Conservation (phyloP, 441 rosid genomes). For the Arabidopsis lyrata region DNA sequence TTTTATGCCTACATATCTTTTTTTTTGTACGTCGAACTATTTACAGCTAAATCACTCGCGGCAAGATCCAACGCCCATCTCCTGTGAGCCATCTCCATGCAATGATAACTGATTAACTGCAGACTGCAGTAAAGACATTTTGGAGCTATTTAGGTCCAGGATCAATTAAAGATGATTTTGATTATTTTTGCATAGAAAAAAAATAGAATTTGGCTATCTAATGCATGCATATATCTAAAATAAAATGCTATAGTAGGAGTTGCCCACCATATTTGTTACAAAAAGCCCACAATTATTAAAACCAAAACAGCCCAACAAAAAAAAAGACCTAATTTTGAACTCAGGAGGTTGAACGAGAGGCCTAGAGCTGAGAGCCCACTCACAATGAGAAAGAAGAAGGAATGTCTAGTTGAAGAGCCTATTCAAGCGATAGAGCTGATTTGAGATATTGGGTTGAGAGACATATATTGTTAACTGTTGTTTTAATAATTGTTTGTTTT, state of each 20-base stretch:
- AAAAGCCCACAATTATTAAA: not conserved
- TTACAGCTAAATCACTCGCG: not conserved
- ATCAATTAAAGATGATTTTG: too few species aligned
- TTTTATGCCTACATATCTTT: not conserved
- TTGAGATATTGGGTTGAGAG: not conserved
- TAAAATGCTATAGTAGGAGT: too few species aligned
- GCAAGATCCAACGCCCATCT: not conserved
- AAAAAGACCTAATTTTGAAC: not conserved
- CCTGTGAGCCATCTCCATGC: not conserved
- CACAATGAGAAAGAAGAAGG: conserved; percentile 1
- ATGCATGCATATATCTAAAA: too few species aligned
- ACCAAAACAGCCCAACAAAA: not conserved
- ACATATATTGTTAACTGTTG: not conserved
- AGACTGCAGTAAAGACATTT: too few species aligned
- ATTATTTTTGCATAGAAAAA: too few species aligned
- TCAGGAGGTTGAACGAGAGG: not conserved
- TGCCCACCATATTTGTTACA: not conserved
- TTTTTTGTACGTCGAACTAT: not conserved
- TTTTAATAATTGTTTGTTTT: not conserved
- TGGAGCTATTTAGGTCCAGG: too few species aligned
- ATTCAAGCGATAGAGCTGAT: not conserved
- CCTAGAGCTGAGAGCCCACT: not conserved
- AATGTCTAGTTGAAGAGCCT: not conserved
- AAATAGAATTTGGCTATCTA: too few species aligned
- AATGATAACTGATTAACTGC: too few species aligned